A percentile compares a stretch with the other conserved stretches of the same genome.
Conservation (phyloP, 2,329 filamentous ascomycete genomes). For the Aureobasidium pullulans region DNA sequence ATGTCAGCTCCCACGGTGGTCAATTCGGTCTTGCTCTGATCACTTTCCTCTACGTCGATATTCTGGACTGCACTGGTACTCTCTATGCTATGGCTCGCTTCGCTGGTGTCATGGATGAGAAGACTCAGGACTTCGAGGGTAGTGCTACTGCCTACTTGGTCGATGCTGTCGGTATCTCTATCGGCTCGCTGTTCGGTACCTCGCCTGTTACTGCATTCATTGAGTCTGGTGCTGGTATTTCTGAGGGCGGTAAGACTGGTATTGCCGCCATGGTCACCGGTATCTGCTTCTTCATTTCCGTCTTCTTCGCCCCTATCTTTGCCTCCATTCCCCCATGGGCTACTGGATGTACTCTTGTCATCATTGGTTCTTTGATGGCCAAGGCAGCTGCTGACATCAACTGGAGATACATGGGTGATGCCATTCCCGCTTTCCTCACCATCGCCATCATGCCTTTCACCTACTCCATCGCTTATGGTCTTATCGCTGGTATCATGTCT, state of each 20-base stretch:
- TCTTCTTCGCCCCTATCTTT: constrained; percentile 88
- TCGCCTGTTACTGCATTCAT: constrained; percentile 82
- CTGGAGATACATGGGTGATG: constrained; percentile 79
- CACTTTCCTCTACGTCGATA: constrained; percentile 86
- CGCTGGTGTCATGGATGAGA: constrained; percentile 69
- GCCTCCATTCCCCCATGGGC: constrained; percentile 85
- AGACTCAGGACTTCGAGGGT: constrained; percentile 81
- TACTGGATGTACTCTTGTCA: constrained; percentile 77
- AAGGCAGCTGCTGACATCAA: constrained; percentile 74
- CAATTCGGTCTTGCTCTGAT: constrained; percentile 79
- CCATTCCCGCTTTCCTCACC: constrained; percentile 75
- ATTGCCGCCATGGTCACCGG: constrained; percentile 74
- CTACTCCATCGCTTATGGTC: constrained; percentile 78
- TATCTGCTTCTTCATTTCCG: constrained; percentile 75
- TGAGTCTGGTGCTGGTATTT: constrained; percentile 75
- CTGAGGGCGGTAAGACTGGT: constrained; percentile 77
- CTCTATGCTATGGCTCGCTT: constrained; percentile 87
- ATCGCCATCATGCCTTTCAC: constrained; percentile 84
- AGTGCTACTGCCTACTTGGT: constrained; percentile 77
- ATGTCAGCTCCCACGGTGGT: constrained; percentile 58
- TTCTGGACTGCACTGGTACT: constrained; percentile 79
- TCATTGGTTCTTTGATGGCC: constrained; percentile 85
- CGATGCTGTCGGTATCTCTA: constrained; percentile 72
- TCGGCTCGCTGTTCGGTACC: constrained; percentile 68
- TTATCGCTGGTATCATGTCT: constrained; percentile 71